Evolutionary conservation across 164 flowering plant species (phyloP).

Genomic region (Malania oleifera): DNA sequence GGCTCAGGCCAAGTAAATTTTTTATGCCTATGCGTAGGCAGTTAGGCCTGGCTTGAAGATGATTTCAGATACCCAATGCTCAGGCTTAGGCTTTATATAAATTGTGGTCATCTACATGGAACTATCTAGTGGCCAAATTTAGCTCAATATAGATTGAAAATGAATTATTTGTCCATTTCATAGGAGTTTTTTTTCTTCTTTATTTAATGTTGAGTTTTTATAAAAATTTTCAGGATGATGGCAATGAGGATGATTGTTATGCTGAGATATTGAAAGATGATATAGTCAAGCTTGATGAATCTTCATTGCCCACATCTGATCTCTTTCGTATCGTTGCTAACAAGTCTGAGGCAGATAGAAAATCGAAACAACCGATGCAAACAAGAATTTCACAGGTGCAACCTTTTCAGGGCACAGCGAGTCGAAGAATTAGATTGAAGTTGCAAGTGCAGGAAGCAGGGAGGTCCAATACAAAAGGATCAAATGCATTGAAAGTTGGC

Average conservation of each 20-base stretch:
- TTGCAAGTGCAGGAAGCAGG: neutral
- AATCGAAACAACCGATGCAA: slow-evolving; percentile 11
- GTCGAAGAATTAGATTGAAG: slow-evolving; percentile 40
- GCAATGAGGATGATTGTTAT: slow-evolving; percentile 42
- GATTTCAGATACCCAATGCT: no score
- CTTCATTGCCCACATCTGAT: slow-evolving; percentile 16
- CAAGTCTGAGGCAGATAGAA: slow-evolving; percentile 8
- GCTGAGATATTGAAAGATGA: slow-evolving; percentile 68
- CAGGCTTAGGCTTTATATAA: no score
- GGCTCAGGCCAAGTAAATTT: no score
- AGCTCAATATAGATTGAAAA: no score
- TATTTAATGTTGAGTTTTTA: no score
- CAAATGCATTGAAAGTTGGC: neutral
- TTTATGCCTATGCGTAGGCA: no score
- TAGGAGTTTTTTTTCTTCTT: no score
- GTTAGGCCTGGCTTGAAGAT: no score
- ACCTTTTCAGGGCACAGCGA: slow-evolving; percentile 43
- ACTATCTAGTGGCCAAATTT: no score
- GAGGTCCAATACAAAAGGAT: neutral
- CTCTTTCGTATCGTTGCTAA: slow-evolving; percentile 2
- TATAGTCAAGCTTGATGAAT: slow-evolving; percentile 52
- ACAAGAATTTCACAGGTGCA: neutral
- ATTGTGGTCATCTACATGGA: no score
- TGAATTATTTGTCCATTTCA: no score
- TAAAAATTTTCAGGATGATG: slow-evolving; percentile 20